These are phyloP conservation scores for Ceraceosorus guamensis DNA, from an alignment of 1,284 basidiomycete genomes.

Conservation along the genomic window DNA sequence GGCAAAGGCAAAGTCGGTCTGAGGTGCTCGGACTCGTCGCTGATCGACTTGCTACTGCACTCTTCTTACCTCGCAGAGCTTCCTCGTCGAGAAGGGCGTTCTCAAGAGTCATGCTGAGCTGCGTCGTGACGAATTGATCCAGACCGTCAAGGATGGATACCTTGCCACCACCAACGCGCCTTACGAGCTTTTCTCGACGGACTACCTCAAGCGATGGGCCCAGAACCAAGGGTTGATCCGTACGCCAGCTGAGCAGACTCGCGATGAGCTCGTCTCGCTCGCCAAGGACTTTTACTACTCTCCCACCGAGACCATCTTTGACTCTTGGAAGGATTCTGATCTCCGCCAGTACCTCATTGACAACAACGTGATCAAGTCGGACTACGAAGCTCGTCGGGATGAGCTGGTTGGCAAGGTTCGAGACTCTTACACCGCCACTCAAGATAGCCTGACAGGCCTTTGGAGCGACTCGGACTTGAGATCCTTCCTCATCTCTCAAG, in stretches of 20 bases:
- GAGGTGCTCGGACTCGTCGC: neutral
- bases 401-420: conserved; percentile 26
- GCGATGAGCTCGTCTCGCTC: conserved; percentile 32
- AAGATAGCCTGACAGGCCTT: conserved; percentile 21
- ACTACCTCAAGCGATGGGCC: conserved; percentile 42
- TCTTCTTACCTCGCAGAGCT: conserved; percentile 17
- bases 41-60: neutral
- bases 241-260: conserved; percentile 30
- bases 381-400: conserved; percentile 33
- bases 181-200: conserved; percentile 40
- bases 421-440: conserved; percentile 27
- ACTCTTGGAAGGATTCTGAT: conserved; percentile 39
- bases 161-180: conserved; percentile 32
- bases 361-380: conserved; percentile 35
- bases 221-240: conserved; percentile 39
- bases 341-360: conserved; percentile 37
- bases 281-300: conserved; percentile 43
- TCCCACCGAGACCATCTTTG: conserved; percentile 33
- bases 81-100: conserved; percentile 31
- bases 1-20: conserved; percentile 6
- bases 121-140: conserved; percentile 35
- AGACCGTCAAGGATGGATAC: conserved; percentile 31
- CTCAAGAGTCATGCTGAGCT: conserved; percentile 35
- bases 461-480: conserved; percentile 41
- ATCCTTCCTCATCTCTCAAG: conserved; percentile 35